Evolutionary conservation across 345 rosid species (phyloP).

Genomic region (Arabidopsis suecica): DNA sequence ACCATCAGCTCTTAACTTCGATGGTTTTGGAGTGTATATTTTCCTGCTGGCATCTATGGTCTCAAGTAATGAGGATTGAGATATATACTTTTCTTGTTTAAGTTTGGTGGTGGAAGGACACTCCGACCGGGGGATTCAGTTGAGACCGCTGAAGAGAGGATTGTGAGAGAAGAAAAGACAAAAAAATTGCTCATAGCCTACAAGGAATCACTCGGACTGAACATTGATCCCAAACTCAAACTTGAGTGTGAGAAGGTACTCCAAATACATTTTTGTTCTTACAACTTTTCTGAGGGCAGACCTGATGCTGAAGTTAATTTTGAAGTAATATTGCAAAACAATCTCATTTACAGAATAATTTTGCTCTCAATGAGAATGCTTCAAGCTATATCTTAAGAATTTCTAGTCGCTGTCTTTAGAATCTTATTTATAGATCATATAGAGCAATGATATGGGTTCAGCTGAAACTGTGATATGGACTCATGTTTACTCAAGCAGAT

Average conservation of each 20-base stretch:
- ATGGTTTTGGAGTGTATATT: slow-evolving; percentile 10
- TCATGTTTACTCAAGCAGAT: slow-evolving; percentile 17
- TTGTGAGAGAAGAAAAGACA: slow-evolving; percentile 68
- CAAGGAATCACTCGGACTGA: slow-evolving; percentile 66
- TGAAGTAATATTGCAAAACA: neutral
- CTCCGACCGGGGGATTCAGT: slow-evolving; percentile 80
- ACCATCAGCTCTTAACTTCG: neutral
- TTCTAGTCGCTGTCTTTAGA: slow-evolving; percentile 3
- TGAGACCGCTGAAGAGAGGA: slow-evolving; percentile 78
- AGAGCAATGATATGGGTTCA: slow-evolving; percentile 7
- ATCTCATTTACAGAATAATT: neutral
- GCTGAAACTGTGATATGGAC: slow-evolving; percentile 23
- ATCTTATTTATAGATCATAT: slow-evolving; percentile 1
- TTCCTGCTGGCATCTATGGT: neutral
- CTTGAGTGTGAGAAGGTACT: slow-evolving; percentile 81
- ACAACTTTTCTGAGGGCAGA: neutral
- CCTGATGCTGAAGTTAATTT: slow-evolving; percentile 4
- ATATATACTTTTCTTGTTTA: slow-evolving; percentile 31
- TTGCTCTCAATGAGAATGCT: slow-evolving; percentile 12
- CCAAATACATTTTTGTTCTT: slow-evolving; percentile 13
- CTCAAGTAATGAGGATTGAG: slow-evolving; percentile 10
- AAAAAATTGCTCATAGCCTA: slow-evolving; percentile 71
- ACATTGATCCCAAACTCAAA: slow-evolving; percentile 73
- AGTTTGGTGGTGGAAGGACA: slow-evolving; percentile 91
- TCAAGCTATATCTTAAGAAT: neutral